Conservation (phyloP, 1,139 yeast species). For the Zygoascus sp. region DNA sequence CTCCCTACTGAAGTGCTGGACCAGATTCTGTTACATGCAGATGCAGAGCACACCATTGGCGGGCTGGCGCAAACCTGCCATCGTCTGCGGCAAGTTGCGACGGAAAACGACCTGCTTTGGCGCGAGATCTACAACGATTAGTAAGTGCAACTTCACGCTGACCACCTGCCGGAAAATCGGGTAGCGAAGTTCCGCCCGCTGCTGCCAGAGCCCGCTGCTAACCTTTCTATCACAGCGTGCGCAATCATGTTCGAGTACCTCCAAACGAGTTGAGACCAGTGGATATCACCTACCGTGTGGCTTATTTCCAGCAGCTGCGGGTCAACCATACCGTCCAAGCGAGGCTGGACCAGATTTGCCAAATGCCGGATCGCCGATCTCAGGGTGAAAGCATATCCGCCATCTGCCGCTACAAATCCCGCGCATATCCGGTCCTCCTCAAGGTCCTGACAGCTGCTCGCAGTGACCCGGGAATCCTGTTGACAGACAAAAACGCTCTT, state of each 20-base stretch:
- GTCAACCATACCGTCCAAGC: slow-evolving; percentile 3
- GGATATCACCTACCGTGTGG: not conserved
- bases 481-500: slow-evolving; percentile 8
- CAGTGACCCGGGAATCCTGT: not conserved
- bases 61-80: slow-evolving; percentile 21
- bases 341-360: slow-evolving; percentile 2
- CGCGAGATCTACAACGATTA: slow-evolving; percentile 3
- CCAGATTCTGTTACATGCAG: slow-evolving; percentile 18
- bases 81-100: slow-evolving; percentile 19
- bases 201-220: no score
- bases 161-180: no score
- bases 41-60: slow-evolving; percentile 18
- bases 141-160: slow-evolving; percentile 1
- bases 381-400: not conserved
- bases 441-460: not conserved
- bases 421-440: not conserved
- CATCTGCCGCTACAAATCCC: slow-evolving; percentile 5
- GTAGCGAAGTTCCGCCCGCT: no score
- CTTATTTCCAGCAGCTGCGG: slow-evolving; percentile 2
- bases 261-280: not conserved
- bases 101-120: slow-evolving; percentile 22
- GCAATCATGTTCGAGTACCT: not conserved
- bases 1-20: slow-evolving; percentile 25
- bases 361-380: slow-evolving; percentile 3
- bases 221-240: not conserved